Percentiles rank a stretch among this genome's conserved stretches.
Conservation (phyloP, 345 rosid species). For the Pistacia atlantica region DNA sequence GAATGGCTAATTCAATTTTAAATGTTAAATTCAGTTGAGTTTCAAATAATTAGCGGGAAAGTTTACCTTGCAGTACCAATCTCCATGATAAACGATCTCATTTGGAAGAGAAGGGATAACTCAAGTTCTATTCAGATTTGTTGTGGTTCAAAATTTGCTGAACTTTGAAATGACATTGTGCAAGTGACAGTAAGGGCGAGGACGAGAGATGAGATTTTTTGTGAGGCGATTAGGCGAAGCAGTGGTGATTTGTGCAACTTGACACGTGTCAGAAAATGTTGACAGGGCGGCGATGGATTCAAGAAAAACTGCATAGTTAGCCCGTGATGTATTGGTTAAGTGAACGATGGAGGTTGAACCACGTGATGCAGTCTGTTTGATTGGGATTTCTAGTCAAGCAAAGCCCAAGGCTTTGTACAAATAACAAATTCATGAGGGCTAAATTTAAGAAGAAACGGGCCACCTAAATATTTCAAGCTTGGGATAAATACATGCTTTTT, state of each 20-base stretch:
- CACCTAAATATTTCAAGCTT: too few relatives aligned
- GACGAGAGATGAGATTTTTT: too few relatives aligned
- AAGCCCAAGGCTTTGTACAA: too few relatives aligned
- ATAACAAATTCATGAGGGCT: too few relatives aligned
- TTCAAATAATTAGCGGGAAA: background rate
- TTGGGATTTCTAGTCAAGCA: too few relatives aligned
- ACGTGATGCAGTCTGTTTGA: too few relatives aligned
- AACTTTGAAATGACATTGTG: background rate
- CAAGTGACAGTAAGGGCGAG: too few relatives aligned
- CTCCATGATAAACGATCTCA: constrained; percentile 35
- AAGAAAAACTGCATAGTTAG: too few relatives aligned
- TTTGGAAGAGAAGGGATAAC: background rate
- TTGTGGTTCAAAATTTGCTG: background rate
- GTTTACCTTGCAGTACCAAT: constrained; percentile 40
- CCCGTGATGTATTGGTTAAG: too few relatives aligned
- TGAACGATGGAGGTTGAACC: background rate
- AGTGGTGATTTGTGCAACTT: background rate
- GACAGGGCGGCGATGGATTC: too few relatives aligned
- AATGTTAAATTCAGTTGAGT: background rate
- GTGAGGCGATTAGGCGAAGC: background rate
- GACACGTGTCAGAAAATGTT: background rate
- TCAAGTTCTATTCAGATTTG: background rate
- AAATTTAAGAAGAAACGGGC: too few relatives aligned
- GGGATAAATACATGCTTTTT: too few relatives aligned
- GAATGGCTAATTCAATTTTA: background rate